Base-by-base conservation (phyloP, 345 rosid genomes). In the Pistacia integerrima region DNA sequence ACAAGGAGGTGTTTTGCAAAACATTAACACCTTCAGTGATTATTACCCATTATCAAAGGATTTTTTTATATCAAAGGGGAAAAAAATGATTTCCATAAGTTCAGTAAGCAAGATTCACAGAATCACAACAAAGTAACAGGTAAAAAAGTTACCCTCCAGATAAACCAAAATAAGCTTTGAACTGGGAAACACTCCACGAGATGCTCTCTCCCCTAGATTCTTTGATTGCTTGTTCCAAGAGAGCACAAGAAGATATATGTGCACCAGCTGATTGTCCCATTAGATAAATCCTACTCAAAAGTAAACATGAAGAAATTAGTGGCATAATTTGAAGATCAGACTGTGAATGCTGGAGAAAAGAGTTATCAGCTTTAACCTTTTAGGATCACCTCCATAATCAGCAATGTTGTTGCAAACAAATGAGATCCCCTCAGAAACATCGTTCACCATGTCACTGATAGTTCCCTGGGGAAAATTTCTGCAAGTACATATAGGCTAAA, bases 191-290 rank as follows among this genome's bases (percentile, higher is more conserved):
- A 66, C 94, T 93, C 98, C 98, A 96, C 9, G 88, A 85, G 79
- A 78, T 78, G 70, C 61, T 85, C 72, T 92, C 94, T 70, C 84
- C 85, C 67, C 74, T 74, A 60, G 93, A 87, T 88, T 95, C 97
- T 86, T 88, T 90, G 75, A 92, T 81, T 71, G 98, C 93, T 87
- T 95, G 99, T 71, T 96, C 92, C 72, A 96, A 76, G 49, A 96
- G 97, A 79, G 88, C 90, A 83, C 99, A 93, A 25, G 97, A 88
- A 74, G 98, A 91, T 61, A 96, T 92, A 84, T 96, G 99, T 80
- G 98, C 98, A 66, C 98, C 99, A 74, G 98, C 99, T 48, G 99
- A 96, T 83, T 96, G 99, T 13, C 99, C 99, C 99, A 92, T 93
- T 77, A 93, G 80, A 83, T 91, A 96, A 74, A 93, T 87, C 89